phyloP scores from a whole-genome alignment of 768 basidiomycete genomes.

The Tephrocybe sp. region DNA sequence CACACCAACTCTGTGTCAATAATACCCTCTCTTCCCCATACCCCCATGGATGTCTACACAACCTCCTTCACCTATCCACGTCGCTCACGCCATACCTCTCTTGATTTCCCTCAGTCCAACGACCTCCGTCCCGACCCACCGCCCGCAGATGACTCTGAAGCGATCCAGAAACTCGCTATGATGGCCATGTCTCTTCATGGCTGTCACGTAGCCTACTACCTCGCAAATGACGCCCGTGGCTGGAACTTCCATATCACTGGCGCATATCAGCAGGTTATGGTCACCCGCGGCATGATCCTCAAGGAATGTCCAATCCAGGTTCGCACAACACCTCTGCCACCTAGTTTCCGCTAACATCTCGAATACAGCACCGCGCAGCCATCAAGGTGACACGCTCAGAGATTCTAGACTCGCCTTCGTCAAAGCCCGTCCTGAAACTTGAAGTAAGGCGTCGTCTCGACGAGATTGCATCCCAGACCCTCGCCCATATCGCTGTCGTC shows the following conservation, averaged over 20 bases:
- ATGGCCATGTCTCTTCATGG: constrained; percentile 80
- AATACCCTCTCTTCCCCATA: constrained; percentile 52
- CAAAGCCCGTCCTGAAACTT: constrained; percentile 76
- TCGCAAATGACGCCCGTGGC: constrained; percentile 66
- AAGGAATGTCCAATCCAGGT: constrained; percentile 90
- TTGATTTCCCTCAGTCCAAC: constrained; percentile 54
- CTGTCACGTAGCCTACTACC: constrained; percentile 80
- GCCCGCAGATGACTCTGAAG: constrained; percentile 59
- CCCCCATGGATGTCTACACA: constrained; percentile 90
- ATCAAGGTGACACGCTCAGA: constrained; percentile 93
- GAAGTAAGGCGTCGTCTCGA: constrained; percentile 86
- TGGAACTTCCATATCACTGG: constrained; percentile 94
- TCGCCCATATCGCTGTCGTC: constrained; percentile 91
- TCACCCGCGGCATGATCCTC: constrained; percentile 83
- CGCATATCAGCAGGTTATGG: constrained; percentile 90
- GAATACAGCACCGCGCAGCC: constrained; percentile 69
- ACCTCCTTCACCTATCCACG: constrained; percentile 92
- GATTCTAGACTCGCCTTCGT: constrained; percentile 83
- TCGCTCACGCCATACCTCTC: constrained; percentile 67
- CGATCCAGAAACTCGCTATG: constrained; percentile 76
- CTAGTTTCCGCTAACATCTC: constrained; percentile 14
- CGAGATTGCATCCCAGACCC: constrained; percentile 90
- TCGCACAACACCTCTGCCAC: constrained; percentile 19
- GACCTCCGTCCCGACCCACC: constrained; percentile 41
- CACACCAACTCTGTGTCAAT: constrained; percentile 48